A percentile compares a stretch with the other conserved stretches of the same genome.
Conservation (phyloP, 352 stramenopile genomes). For the Nothophytophthora sp. region DNA sequence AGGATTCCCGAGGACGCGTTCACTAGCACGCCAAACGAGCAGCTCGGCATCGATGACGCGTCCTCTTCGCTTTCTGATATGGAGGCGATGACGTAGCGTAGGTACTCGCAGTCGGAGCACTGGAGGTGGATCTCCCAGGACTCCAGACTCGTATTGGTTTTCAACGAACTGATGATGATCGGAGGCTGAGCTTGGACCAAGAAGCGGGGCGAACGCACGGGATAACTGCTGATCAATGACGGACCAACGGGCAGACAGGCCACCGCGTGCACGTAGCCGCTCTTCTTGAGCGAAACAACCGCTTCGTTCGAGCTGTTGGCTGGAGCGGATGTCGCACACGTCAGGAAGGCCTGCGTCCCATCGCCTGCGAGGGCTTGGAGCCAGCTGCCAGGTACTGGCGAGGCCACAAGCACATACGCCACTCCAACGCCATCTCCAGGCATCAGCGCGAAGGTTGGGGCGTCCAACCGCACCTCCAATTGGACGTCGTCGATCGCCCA, state of each 20-base stretch:
- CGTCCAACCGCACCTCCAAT: conserved; percentile 55
- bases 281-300: conserved; percentile 24
- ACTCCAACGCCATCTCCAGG: conserved; percentile 13
- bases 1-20: conserved; percentile 15
- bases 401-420: conserved; percentile 35
- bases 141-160: conserved; percentile 33
- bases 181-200: conserved; percentile 44
- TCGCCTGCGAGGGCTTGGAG: conserved; percentile 45
- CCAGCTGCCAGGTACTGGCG: conserved; percentile 46
- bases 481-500: conserved; percentile 66
- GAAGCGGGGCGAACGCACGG: conserved; percentile 39
- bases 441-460: conserved; percentile 30
- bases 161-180: conserved; percentile 27
- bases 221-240: conserved; percentile 48
- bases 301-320: conserved; percentile 7
- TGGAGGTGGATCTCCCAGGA: conserved; percentile 35
- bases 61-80: conserved; percentile 1
- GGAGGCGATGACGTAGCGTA: conserved; percentile 42
- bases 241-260: conserved; percentile 39
- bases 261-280: conserved; percentile 57
- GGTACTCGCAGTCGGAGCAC: conserved; percentile 45
- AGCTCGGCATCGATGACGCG: conserved; percentile 32
- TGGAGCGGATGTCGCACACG: conserved; percentile 17
- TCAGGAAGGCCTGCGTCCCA: conserved; percentile 59
- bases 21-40: conserved; percentile 32